Evolutionary conservation across 1,139 yeast species (phyloP).

Genomic region (Lodderomyces metapsilosis): DNA sequence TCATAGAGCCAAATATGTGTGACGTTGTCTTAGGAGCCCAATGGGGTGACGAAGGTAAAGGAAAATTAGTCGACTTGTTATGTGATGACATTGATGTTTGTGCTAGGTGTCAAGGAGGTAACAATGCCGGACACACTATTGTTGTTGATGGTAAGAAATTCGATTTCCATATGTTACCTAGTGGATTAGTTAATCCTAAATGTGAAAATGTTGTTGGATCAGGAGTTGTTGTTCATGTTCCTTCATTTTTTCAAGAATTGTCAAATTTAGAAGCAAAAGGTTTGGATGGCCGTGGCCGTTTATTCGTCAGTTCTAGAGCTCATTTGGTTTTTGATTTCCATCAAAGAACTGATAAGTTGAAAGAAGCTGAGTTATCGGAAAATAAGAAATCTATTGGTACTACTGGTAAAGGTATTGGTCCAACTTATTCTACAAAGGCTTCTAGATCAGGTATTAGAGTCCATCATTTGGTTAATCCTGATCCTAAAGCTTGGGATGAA

Average conservation of each 20-base stretch:
- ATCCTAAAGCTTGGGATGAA: constrained; percentile 91
- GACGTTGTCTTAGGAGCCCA: constrained; percentile 96
- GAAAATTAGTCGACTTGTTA: constrained; percentile 89
- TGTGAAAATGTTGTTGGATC: constrained; percentile 90
- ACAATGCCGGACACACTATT: constrained; percentile 98
- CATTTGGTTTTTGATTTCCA: constrained; percentile 97
- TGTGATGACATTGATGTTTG: constrained; percentile 95
- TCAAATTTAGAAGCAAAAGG: constrained; percentile 80
- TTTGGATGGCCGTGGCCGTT: constrained; percentile 71
- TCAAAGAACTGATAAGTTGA: constrained; percentile 91
- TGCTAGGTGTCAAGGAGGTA: constrained; percentile 99
- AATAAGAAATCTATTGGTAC: constrained; percentile 95
- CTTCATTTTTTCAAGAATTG: constrained; percentile 87
- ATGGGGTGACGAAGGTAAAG: constrained; percentile 99
- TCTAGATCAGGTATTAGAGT: constrained; percentile 96
- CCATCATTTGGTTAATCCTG: constrained; percentile 89
- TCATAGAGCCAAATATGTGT: constrained; percentile 49
- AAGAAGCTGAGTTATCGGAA: constrained; percentile 85
- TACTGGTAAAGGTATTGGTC: constrained; percentile 99
- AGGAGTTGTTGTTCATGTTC: constrained; percentile 95
- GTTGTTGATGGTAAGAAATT: constrained; percentile 86
- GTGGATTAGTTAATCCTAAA: constrained; percentile 91
- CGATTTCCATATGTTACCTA: constrained; percentile 98
- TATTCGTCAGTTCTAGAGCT: constrained; percentile 89
- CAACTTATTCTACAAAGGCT: constrained; percentile 95